Conservation (phyloP, 2,329 filamentous ascomycete genomes). For the Elsinoe arachidis region DNA sequence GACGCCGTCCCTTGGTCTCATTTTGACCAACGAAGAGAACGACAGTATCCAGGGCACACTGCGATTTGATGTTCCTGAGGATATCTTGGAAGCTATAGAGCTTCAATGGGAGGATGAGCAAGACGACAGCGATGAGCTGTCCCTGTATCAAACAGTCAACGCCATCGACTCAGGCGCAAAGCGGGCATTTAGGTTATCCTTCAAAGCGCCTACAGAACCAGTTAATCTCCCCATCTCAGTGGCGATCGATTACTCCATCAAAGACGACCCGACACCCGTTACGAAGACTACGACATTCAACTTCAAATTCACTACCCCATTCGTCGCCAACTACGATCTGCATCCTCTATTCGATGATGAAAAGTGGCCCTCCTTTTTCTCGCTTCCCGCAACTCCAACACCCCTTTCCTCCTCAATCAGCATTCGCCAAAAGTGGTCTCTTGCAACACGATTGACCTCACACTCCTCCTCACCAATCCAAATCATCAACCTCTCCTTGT, state of each 20-base stretch:
- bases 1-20: conserved; percentile 56
- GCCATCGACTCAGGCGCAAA: neutral
- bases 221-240: conserved; percentile 60
- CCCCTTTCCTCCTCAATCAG: conserved; percentile 43
- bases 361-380: conserved; percentile 83
- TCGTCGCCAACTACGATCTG: conserved; percentile 87
- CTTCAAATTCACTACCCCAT: conserved; percentile 68
- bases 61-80: conserved; percentile 40
- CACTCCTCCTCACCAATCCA: conserved; percentile 59
- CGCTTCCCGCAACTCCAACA: conserved; percentile 34
- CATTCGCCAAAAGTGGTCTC: conserved; percentile 70
- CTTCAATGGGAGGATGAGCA: conserved; percentile 26
- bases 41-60: conserved; percentile 65
- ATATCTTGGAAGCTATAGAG: conserved; percentile 8
- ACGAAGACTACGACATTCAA: conserved; percentile 62
- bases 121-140: conserved; percentile 10
- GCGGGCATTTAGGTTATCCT: conserved; percentile 11
- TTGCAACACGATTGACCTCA: conserved; percentile 63
- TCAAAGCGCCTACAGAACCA: conserved; percentile 36
- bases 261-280: conserved; percentile 72
- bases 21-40: conserved; percentile 74
- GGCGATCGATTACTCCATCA: conserved; percentile 66
- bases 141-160: neutral
- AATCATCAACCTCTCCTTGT: conserved; percentile 57
- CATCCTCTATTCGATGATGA: conserved; percentile 67